Percentiles rank a stretch among this genome's conserved stretches.
Conservation (phyloP, 2,329 filamentous ascomycete species). For the Fusarium brachygibbosum region DNA sequence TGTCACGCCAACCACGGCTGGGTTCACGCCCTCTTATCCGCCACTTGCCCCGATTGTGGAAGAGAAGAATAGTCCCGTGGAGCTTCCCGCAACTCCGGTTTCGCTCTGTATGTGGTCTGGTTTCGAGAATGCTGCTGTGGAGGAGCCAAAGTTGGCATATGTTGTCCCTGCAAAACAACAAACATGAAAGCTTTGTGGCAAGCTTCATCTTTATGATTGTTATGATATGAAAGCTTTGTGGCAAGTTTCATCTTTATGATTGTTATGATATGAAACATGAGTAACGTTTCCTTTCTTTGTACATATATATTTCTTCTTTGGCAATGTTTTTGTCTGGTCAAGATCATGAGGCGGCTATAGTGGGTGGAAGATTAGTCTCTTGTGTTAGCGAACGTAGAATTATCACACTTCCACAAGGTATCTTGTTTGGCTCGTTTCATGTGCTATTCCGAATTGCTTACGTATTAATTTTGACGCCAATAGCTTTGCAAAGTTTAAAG, state of each 20-base stretch:
- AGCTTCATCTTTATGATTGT: slow-evolving; percentile 27
- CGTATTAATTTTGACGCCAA: neutral
- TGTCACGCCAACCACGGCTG: slow-evolving; percentile 44
- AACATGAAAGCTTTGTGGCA: neutral
- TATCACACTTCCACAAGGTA: neutral
- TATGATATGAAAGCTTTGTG: slow-evolving; percentile 10
- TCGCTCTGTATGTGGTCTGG: slow-evolving; percentile 49
- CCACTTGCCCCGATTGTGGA: slow-evolving; percentile 12
- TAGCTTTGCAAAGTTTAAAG: neutral
- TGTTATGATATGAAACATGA: slow-evolving; percentile 34
- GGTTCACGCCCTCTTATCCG: slow-evolving; percentile 34
- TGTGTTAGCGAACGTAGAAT: neutral
- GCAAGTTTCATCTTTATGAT: slow-evolving; percentile 21
- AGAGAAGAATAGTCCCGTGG: slow-evolving; percentile 37
- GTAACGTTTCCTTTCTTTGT: slow-evolving; percentile 23
- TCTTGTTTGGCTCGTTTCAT: neutral
- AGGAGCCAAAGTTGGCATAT: slow-evolving; percentile 48
- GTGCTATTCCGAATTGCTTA: neutral
- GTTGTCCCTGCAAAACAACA: slow-evolving; percentile 40
- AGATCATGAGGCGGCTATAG: neutral
- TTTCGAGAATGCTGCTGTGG: slow-evolving; percentile 46
- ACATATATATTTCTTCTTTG: slow-evolving; percentile 16
- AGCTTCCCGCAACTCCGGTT: slow-evolving; percentile 48
- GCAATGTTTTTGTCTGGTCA: neutral
- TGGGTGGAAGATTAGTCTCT: neutral